phyloP scores from a whole-genome alignment of 176 grass and related monocot genomes.

The Juncus effusus region DNA sequence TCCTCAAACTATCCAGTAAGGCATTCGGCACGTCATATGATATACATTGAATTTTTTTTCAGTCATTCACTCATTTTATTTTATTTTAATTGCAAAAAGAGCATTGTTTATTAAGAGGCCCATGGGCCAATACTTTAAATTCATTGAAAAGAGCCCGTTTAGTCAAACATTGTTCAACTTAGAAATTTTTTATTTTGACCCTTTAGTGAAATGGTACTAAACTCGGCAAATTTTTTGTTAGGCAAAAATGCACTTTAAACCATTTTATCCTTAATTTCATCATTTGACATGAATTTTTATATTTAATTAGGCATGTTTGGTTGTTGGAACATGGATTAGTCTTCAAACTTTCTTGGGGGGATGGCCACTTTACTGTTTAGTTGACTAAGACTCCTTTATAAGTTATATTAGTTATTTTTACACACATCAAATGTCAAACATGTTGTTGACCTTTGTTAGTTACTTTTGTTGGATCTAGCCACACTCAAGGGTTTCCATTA shows the following conservation, averaged over 20 bases:
- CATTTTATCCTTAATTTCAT: not conserved
- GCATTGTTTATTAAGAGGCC: not conserved
- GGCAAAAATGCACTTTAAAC: not conserved
- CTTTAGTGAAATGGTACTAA: not conserved
- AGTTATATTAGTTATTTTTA: not conserved
- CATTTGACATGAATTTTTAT: constrained; percentile 12
- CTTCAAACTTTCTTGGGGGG: constrained; percentile 19
- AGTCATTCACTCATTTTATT: too few relatives aligned
- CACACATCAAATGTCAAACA: not conserved
- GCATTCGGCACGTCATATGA: too few relatives aligned
- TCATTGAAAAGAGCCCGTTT: too few relatives aligned
- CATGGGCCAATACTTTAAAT: too few relatives aligned
- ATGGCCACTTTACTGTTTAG: constrained; percentile 20
- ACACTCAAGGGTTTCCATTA: too few relatives aligned
- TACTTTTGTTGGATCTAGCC: too few relatives aligned
- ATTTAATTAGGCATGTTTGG: constrained; percentile 2
- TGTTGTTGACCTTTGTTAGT: constrained; percentile 14
- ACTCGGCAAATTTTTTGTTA: not conserved
- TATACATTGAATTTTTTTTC: too few relatives aligned
- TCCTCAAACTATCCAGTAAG: not conserved
- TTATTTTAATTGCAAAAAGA: not conserved
- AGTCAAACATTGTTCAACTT: too few relatives aligned
- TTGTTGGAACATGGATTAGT: not conserved
- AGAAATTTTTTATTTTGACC: not conserved
- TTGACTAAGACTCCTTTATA: constrained; percentile 8